phyloP scores from a whole-genome alignment of 768 basidiomycete species.

The Pleurotus salmoneostramineus region DNA sequence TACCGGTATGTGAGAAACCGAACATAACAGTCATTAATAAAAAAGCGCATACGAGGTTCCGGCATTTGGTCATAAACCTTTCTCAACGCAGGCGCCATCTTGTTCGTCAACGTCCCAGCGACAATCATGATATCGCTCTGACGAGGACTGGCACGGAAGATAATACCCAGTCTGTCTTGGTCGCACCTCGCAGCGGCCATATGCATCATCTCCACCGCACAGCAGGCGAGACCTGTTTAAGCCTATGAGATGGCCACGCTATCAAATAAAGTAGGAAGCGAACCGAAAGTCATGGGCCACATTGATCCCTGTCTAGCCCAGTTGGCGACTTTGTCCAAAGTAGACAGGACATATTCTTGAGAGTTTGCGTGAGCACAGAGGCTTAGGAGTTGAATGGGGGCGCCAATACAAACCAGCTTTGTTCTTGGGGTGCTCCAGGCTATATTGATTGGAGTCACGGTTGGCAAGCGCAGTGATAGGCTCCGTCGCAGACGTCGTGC shows the following conservation, averaged over 20 bases:
- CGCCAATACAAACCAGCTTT: constrained; percentile 86
- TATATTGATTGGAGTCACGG: constrained; percentile 77
- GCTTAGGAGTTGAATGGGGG: constrained; percentile 14
- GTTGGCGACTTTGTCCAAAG: constrained; percentile 93
- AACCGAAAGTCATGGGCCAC: constrained; percentile 99
- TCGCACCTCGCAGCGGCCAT: constrained; percentile 99
- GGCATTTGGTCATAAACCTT: constrained; percentile 99
- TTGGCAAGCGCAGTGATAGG: constrained; percentile 74
- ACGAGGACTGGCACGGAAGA: constrained; percentile 98
- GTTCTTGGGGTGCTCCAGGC: constrained; percentile 86
- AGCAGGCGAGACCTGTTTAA: constrained; percentile 85
- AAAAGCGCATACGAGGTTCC: constrained; percentile 68
- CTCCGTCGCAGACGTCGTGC: constrained; percentile 42
- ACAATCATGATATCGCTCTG: constrained; percentile 99
- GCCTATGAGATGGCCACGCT: neutral
- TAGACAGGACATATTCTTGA: constrained; percentile 93
- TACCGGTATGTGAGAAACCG: constrained; percentile 16
- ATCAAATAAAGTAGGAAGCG: constrained; percentile 10
- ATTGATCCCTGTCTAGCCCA: constrained; percentile 98
- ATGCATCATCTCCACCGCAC: constrained; percentile 99
- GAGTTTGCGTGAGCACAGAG: constrained; percentile 1
- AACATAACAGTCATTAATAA: neutral
- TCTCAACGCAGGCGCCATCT: constrained; percentile 97
- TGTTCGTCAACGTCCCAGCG: constrained; percentile 97
- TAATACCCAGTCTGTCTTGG: constrained; percentile 94